Evolutionary conservation across 257 asterid genomes (phyloP).

Genomic region (Primulina tabacum): DNA sequence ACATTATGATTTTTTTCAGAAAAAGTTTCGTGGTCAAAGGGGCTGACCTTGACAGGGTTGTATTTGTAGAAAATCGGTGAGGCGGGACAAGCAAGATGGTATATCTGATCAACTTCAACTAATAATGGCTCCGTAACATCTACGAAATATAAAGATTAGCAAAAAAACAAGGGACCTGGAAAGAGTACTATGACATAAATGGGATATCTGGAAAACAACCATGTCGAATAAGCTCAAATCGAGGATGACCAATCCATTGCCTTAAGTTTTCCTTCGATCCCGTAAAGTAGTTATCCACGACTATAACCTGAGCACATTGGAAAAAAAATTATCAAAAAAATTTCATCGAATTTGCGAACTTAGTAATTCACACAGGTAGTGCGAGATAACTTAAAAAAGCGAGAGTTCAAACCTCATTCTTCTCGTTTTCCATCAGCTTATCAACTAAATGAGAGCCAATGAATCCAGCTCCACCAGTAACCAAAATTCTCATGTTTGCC

Average conservation of each 20-base stretch:
- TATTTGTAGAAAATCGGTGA: conserved; percentile 97
- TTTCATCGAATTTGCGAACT: not conserved
- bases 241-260: conserved; percentile 96
- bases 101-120: conserved; percentile 88
- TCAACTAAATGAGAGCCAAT: conserved; percentile 98
- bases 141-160: conserved; percentile 27
- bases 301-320: conserved; percentile 56
- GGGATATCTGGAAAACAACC: conserved; percentile 36
- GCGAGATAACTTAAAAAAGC: not conserved
- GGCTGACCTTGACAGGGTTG: conserved; percentile 89
- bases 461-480: conserved; percentile 99
- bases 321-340: not conserved
- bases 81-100: conserved; percentile 99
- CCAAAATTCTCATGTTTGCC: conserved; percentile 96
- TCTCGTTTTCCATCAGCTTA: conserved; percentile 88
- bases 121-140: conserved; percentile 89
- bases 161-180: conserved; percentile 1
- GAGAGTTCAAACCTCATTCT: conserved; percentile 66
- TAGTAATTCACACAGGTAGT: not conserved
- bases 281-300: conserved; percentile 90
- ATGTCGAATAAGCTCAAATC: conserved; percentile 97
- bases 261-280: conserved; percentile 92
- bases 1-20: not conserved
- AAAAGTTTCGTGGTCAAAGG: conserved; percentile 1
- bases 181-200: not conserved